Evolutionary conservation across 2,329 filamentous ascomycete genomes (phyloP).

Genomic region (Dendryphion nanum): DNA sequence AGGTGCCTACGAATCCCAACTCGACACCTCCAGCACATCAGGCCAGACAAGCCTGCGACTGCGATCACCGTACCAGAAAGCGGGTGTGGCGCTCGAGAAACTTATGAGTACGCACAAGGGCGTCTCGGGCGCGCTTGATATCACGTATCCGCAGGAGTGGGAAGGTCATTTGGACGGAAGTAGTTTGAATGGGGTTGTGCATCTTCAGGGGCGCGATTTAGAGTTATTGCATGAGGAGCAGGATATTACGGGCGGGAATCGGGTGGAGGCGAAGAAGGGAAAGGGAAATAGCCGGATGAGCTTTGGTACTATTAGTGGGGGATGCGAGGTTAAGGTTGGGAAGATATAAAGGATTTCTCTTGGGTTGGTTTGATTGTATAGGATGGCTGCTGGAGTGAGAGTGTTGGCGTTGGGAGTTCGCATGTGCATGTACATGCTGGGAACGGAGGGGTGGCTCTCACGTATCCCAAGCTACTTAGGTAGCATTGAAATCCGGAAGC

Average conservation of each 20-base stretch:
- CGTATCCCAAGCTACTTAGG: no score
- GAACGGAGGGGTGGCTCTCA: no score
- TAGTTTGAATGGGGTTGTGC: conserved; percentile 37
- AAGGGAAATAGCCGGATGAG: conserved; percentile 30
- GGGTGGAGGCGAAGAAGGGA: conserved; percentile 42
- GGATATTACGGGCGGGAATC: conserved; percentile 24
- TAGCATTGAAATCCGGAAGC: no score
- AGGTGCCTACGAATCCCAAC: conserved; percentile 21
- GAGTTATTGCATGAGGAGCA: conserved; percentile 29
- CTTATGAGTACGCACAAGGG: conserved; percentile 37
- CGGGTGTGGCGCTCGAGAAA: conserved; percentile 20
- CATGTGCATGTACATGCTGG: no score
- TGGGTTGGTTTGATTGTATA: neutral
- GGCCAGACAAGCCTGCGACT: conserved; percentile 36
- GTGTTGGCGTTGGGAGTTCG: no score
- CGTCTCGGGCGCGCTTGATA: conserved; percentile 31
- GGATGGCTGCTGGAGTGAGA: neutral
- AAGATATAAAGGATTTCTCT: conserved; percentile 17
- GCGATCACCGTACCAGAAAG: conserved; percentile 28
- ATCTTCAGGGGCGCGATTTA: conserved; percentile 39
- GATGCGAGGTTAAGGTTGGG: conserved; percentile 32
- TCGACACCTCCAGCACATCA: conserved; percentile 36
- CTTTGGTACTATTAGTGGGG: conserved; percentile 33
- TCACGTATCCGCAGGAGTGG: conserved; percentile 45
- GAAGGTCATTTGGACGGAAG: conserved; percentile 39